These are phyloP conservation scores for Flaveria robusta DNA, from an alignment of 129 eudicot genomes.

Conservation along the genomic window DNA sequence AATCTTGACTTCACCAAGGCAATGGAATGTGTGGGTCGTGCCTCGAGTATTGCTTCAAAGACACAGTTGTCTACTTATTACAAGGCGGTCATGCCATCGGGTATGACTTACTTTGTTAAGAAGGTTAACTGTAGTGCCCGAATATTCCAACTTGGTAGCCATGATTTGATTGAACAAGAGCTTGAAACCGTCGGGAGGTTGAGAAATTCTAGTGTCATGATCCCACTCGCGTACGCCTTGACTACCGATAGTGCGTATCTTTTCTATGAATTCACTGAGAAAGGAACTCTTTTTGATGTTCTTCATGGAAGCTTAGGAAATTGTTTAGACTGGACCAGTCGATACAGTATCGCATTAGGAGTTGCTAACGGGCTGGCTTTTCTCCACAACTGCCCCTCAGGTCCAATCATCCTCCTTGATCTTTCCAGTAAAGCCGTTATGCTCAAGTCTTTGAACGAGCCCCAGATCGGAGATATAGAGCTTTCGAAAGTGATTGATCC, in stretches of 20 bases:
- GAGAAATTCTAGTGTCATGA: constrained; percentile 79
- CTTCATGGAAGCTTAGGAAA: constrained; percentile 48
- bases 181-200: constrained; percentile 62
- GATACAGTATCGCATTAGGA: constrained; percentile 82
- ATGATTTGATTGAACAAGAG: constrained; percentile 64
- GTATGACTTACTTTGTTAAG: constrained; percentile 60
- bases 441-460: constrained; percentile 75
- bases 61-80: constrained; percentile 69
- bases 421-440: constrained; percentile 60
- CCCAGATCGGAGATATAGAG: constrained; percentile 83
- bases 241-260: constrained; percentile 68
- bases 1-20: constrained; percentile 60
- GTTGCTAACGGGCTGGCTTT: constrained; percentile 80
- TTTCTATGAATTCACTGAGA: constrained; percentile 58
- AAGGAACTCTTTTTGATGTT: constrained; percentile 68
- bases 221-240: constrained; percentile 77
- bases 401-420: constrained; percentile 67
- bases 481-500: constrained; percentile 88
- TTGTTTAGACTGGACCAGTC: constrained; percentile 78
- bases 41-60: constrained; percentile 44
- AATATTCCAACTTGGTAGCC: constrained; percentile 67
- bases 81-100: constrained; percentile 82
- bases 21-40: constrained; percentile 55
- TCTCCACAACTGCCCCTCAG: constrained; percentile 69
- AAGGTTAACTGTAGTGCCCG: constrained; percentile 70